These are phyloP conservation scores for Dunaliella sp. DNA, from an alignment of 139 green algal genomes.

Conservation along the genomic window DNA sequence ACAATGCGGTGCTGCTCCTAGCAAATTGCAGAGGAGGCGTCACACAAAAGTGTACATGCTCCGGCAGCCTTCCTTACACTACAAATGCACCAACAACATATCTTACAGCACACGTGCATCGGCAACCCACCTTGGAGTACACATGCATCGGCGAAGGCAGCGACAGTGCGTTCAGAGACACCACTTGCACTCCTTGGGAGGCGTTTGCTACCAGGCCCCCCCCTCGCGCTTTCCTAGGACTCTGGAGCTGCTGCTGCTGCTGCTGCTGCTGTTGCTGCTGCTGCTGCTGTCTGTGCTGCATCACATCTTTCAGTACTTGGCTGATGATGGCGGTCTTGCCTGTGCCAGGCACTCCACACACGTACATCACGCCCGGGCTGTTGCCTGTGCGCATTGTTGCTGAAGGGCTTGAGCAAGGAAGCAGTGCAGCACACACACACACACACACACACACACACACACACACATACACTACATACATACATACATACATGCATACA, in stretches of 20 bases:
- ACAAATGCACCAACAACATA: not conserved
- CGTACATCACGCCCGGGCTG: conserved; percentile 81
- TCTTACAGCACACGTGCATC: not conserved
- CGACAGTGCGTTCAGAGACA: conserved; percentile 89
- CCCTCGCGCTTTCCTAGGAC: not conserved
- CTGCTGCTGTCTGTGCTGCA: conserved; percentile 3
- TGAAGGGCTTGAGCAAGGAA: too few species aligned
- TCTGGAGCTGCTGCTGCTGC: conserved; percentile 7
- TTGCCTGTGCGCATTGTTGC: too few species aligned
- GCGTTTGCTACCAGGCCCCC: not conserved
- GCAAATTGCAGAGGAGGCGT: too few species aligned
- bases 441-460: too few species aligned
- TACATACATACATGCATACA: not conserved
- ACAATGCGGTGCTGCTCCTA: too few species aligned
- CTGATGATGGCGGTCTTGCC: conserved; percentile 94
- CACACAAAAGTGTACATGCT: too few species aligned
- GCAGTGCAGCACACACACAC: too few species aligned
- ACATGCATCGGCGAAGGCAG: conserved; percentile 85
- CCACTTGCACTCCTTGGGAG: conserved; percentile 59
- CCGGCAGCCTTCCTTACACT: too few species aligned
- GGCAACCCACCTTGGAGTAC: conserved; percentile 59
- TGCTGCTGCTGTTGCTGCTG: not conserved
- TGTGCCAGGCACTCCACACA: conserved; percentile 94
- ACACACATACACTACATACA: too few species aligned
- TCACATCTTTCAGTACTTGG: conserved; percentile 51